Evolutionary conservation across 805 yeast genomes (phyloP).

Genomic region (Hanseniaspora mollemarum): DNA sequence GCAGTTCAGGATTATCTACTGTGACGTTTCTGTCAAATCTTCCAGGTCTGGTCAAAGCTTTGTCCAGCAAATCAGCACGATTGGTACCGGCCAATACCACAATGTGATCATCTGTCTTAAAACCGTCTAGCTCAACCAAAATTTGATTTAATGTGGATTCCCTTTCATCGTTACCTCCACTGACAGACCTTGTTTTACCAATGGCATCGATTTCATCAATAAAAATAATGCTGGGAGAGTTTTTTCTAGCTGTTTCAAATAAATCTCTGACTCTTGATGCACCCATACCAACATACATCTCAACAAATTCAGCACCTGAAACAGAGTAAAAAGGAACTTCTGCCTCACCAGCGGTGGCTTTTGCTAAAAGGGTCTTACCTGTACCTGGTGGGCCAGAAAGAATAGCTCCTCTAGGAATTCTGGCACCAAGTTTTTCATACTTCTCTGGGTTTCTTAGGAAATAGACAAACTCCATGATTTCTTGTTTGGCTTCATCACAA

Average conservation of each 20-base stretch:
- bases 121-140: constrained; percentile 93
- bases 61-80: constrained; percentile 80
- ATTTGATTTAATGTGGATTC: constrained; percentile 87
- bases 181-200: constrained; percentile 70
- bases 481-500: constrained; percentile 86
- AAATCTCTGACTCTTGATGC: constrained; percentile 89
- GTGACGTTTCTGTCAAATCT: constrained; percentile 84
- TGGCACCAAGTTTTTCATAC: constrained; percentile 82
- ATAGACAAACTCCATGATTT: constrained; percentile 88
- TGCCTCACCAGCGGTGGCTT: constrained; percentile 95
- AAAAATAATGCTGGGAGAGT: constrained; percentile 82
- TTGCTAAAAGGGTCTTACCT: constrained; percentile 84
- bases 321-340: constrained; percentile 87
- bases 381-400: constrained; percentile 95
- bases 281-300: constrained; percentile 95
- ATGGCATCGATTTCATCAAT: constrained; percentile 95
- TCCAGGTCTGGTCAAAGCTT: constrained; percentile 86
- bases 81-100: constrained; percentile 93
- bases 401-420: constrained; percentile 91
- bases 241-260: constrained; percentile 77
- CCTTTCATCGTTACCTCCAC: constrained; percentile 84
- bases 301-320: constrained; percentile 91
- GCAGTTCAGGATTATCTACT: constrained; percentile 77
- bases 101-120: constrained; percentile 74
- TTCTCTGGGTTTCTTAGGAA: constrained; percentile 75